Evolutionary conservation across 495 filamentous ascomycete genomes (phyloP).

Genomic region (Penicillium parvum): DNA sequence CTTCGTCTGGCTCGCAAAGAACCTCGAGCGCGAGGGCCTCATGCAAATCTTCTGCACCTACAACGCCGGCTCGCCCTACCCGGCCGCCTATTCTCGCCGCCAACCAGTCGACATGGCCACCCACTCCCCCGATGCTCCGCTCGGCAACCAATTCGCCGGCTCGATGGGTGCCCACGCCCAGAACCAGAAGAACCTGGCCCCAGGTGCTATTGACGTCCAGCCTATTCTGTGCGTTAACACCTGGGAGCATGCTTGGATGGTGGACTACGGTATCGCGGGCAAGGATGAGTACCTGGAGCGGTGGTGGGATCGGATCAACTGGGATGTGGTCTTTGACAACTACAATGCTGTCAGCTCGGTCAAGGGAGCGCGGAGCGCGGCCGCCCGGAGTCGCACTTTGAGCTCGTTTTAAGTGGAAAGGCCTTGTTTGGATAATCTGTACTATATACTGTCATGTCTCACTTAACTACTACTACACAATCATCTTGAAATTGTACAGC

Average conservation of each 20-base stretch:
- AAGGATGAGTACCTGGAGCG: constrained; percentile 70
- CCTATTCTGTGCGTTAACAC: constrained; percentile 89
- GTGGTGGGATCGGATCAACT: constrained; percentile 89
- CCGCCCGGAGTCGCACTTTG: constrained; percentile 26
- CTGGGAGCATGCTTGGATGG: constrained; percentile 92
- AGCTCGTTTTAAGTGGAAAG: constrained; percentile 26
- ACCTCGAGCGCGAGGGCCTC: constrained; percentile 41
- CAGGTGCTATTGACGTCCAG: constrained; percentile 64
- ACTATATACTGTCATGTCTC: constrained; percentile 30
- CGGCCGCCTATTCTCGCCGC: constrained; percentile 73
- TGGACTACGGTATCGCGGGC: constrained; percentile 74
- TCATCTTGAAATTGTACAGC: constrained; percentile 18
- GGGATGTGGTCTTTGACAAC: constrained; percentile 62
- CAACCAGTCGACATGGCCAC: constrained; percentile 83
- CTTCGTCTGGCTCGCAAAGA: constrained; percentile 88
- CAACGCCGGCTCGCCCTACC: constrained; percentile 83
- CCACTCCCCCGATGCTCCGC: constrained; percentile 33
- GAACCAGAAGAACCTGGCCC: constrained; percentile 48
- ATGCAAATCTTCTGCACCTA: constrained; percentile 84
- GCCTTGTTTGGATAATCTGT: constrained; percentile 28
- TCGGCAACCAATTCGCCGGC: constrained; percentile 45
- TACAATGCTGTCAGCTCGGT: constrained; percentile 34
- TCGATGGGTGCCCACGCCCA: constrained; percentile 45
- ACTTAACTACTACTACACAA: constrained; percentile 10
- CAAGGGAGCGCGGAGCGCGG: constrained; percentile 15